Evolutionary conservation across 2,329 filamentous ascomycete species (phyloP).

Genomic region (Corniculantispora saksenae): DNA sequence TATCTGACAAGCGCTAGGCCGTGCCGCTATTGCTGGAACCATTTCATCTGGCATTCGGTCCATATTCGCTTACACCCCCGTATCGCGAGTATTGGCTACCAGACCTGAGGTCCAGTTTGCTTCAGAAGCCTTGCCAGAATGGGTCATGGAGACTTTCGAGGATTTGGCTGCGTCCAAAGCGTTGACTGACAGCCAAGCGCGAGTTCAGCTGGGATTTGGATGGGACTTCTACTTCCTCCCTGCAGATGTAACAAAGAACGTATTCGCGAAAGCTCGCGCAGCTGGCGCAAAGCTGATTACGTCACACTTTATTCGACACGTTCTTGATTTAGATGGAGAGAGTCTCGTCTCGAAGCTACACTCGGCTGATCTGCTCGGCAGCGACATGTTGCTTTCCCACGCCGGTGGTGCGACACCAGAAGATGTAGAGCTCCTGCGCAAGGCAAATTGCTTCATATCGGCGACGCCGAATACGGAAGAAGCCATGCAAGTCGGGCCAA

Average conservation of each 20-base stretch:
- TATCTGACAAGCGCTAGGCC: constrained; percentile 18
- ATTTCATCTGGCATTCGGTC: constrained; percentile 46
- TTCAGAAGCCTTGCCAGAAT: constrained; percentile 33
- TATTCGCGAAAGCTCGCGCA: constrained; percentile 39
- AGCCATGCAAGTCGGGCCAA: constrained; percentile 45
- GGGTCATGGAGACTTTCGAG: constrained; percentile 38
- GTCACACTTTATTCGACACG: constrained; percentile 13
- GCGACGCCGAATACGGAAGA: constrained; percentile 52
- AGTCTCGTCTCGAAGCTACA: background rate
- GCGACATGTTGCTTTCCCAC: constrained; percentile 33
- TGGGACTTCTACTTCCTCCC: constrained; percentile 45
- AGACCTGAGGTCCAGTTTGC: constrained; percentile 28
- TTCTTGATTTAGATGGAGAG: background rate
- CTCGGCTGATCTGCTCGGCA: constrained; percentile 17
- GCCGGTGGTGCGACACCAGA: constrained; percentile 25
- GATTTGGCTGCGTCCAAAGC: constrained; percentile 31
- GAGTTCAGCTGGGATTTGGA: constrained; percentile 29
- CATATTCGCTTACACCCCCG: constrained; percentile 44
- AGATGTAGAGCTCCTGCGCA: constrained; percentile 36
- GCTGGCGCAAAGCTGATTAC: constrained; percentile 43
- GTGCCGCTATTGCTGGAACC: constrained; percentile 20
- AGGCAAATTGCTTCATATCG: constrained; percentile 39
- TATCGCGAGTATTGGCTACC: constrained; percentile 32
- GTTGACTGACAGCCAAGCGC: constrained; percentile 33
- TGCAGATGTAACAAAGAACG: constrained; percentile 34